phyloP scores from a whole-genome alignment of 257 asterid species.

The Fraxinus americana region DNA sequence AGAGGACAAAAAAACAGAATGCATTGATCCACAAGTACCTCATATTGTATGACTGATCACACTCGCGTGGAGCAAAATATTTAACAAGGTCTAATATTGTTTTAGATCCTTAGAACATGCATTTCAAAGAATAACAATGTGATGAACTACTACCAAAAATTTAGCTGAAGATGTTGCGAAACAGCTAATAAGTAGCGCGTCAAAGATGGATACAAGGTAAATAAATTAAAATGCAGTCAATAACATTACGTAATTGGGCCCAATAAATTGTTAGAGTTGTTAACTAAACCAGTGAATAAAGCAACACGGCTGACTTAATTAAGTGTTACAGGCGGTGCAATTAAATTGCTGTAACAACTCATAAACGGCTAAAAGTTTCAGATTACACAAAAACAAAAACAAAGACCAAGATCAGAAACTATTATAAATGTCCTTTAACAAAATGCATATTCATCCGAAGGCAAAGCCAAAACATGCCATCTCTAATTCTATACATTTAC shows the following conservation, averaged over 20 bases:
- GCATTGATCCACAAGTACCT: neutral
- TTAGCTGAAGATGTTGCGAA: neutral
- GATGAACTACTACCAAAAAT: neutral
- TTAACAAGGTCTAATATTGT: neutral
- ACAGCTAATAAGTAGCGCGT: neutral
- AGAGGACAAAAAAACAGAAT: neutral
- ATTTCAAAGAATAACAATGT: neutral
- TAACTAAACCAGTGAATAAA: neutral
- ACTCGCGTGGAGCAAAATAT: neutral
- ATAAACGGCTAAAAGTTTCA: neutral
- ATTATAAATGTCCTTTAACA: neutral
- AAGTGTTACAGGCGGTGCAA: neutral
- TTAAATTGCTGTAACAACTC: neutral
- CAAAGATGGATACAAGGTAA: neutral
- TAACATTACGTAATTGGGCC: neutral
- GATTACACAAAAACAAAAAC: neutral
- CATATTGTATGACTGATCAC: neutral
- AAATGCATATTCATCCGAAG: neutral
- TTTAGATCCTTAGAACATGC: neutral
- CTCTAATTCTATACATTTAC: neutral
- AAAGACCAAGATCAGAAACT: neutral
- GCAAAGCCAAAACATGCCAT: neutral
- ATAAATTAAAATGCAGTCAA: neutral
- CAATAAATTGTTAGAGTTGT: neutral
- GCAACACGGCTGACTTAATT: neutral